phyloP scores from a whole-genome alignment of 2,329 filamentous ascomycete genomes.

The Phyllosticta citriasiana region DNA sequence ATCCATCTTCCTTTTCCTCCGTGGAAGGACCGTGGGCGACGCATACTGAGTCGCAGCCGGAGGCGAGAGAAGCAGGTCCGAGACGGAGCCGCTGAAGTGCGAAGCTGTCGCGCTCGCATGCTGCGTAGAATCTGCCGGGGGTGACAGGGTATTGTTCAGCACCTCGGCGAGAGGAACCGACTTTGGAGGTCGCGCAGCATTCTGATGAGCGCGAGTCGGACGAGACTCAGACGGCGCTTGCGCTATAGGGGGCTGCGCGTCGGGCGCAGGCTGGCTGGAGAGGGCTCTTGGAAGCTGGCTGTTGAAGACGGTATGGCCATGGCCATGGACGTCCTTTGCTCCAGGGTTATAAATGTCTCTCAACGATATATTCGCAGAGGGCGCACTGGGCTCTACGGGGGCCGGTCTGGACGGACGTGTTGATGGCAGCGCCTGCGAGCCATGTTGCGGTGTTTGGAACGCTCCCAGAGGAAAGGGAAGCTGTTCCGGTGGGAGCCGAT shows the following conservation, averaged over 20 bases:
- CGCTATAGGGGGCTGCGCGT: not conserved
- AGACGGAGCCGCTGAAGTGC: not conserved
- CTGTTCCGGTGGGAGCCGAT: constrained; percentile 4
- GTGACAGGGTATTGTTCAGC: constrained; percentile 15
- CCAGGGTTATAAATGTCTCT: constrained; percentile 5
- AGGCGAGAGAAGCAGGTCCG: constrained; percentile 4
- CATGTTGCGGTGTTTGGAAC: constrained; percentile 4
- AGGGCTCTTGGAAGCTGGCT: not conserved
- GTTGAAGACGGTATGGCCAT: constrained; percentile 2
- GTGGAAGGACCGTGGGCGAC: not conserved
- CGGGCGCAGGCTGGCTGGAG: not conserved
- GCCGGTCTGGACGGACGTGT: constrained; percentile 2
- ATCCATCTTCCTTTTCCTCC: not conserved
- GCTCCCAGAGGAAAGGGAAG: constrained; percentile 8
- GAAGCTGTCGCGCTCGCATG: not conserved
- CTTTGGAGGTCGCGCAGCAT: constrained; percentile 11
- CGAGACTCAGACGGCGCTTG: not conserved
- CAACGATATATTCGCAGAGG: constrained; percentile 2
- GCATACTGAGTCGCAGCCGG: not conserved
- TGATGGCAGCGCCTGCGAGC: not conserved
- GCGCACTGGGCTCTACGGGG: constrained; percentile 11
- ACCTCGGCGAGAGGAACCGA: constrained; percentile 28
- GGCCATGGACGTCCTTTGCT: constrained; percentile 4
- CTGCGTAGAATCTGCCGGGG: not conserved
- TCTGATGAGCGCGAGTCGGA: not conserved